A percentile compares a stretch with the other conserved stretches of the same genome.
Evolutionary conservation across 2,329 filamentous ascomycete species (phyloP).

Genomic region (Stachybotrys echinatus): DNA sequence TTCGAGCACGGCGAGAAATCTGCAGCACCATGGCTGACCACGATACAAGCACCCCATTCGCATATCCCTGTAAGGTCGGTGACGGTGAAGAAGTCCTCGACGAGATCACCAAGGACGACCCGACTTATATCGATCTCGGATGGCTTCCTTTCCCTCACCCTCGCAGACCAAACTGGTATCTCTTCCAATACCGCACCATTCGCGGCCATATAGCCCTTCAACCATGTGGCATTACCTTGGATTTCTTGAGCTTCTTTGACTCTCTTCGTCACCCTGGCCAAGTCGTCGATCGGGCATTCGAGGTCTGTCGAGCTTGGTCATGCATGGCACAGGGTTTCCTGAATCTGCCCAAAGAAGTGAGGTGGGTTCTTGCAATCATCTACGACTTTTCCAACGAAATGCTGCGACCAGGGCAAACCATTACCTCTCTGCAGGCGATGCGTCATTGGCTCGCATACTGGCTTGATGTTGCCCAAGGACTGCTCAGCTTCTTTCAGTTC

Average conservation of each 20-base stretch:
- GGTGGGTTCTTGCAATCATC: conserved; percentile 24
- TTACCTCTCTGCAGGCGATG: conserved; percentile 14
- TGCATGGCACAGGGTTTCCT: conserved; percentile 18
- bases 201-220: conserved; percentile 19
- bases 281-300: conserved; percentile 17
- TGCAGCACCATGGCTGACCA: no score
- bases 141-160: conserved; percentile 15
- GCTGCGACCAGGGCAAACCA: conserved; percentile 11
- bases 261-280: conserved; percentile 13
- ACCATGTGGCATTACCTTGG: conserved; percentile 18
- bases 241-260: conserved; percentile 13
- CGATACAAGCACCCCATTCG: no score
- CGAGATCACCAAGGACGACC: conserved; percentile 15
- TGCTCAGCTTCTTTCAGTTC: conserved; percentile 14
- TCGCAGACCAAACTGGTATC: conserved; percentile 11
- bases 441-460: conserved; percentile 22
- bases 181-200: conserved; percentile 21
- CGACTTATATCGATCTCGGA: conserved; percentile 14
- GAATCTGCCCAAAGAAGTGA: conserved; percentile 19
- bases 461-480: conserved; percentile 17
- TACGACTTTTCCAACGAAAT: conserved; percentile 24
- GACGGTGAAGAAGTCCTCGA: conserved; percentile 5
- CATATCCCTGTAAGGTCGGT: no score
- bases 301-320: conserved; percentile 22
- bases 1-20: no score